These are phyloP conservation scores for Backusella circina DNA, from an alignment of 192 early-diverging fungal species.

Conservation along the genomic window DNA sequence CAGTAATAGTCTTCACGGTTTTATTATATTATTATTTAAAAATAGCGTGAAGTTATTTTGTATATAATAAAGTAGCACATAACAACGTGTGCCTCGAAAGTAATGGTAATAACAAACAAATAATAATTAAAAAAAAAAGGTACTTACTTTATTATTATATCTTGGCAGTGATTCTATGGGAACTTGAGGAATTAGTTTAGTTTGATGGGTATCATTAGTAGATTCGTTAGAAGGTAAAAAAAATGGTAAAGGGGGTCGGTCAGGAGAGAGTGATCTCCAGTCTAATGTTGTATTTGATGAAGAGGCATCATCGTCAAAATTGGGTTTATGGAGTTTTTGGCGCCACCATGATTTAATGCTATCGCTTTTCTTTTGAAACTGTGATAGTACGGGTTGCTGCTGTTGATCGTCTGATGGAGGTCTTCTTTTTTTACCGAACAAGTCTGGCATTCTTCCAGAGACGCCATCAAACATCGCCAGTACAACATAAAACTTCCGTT, in stretches of 20 bases:
- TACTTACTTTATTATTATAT: background rate
- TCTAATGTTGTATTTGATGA: conserved; percentile 13
- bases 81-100: background rate
- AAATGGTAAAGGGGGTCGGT: conserved; percentile 26
- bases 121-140: background rate
- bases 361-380: background rate
- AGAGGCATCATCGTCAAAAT: background rate
- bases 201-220: background rate
- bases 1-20: background rate
- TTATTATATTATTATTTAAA: background rate
- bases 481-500: conserved; percentile 3
- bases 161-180: background rate
- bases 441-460: conserved; percentile 10
- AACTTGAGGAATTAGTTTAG: background rate
- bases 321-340: background rate
- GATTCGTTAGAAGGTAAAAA: background rate
- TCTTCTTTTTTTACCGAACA: background rate
- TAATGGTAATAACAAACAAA: background rate
- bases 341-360: conserved; percentile 9
- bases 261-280: conserved; percentile 31
- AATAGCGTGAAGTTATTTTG: background rate
- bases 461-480: conserved; percentile 7
- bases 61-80: background rate
- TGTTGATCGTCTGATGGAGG: background rate
- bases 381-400: background rate